Evolutionary conservation across 2,329 filamentous ascomycete genomes (phyloP).

Genomic region (Fusarium sp.): DNA sequence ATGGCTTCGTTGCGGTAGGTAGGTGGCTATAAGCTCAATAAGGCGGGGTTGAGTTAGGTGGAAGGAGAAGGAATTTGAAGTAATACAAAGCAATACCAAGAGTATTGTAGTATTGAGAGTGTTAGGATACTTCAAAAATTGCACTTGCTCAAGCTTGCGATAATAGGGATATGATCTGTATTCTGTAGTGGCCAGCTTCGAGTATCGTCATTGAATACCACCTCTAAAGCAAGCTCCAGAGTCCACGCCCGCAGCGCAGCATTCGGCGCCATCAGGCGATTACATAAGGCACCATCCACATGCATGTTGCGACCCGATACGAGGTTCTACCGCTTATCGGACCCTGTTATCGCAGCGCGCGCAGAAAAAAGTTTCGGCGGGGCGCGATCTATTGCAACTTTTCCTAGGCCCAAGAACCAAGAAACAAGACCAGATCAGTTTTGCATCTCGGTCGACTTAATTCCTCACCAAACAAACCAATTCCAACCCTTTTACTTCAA

Average conservation of each 20-base stretch:
- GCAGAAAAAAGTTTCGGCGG: slow-evolving; percentile 58
- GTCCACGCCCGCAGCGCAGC: slow-evolving; percentile 2
- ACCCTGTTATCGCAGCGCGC: slow-evolving; percentile 42
- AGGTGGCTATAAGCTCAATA: slow-evolving; percentile 21
- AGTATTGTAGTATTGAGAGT: neutral
- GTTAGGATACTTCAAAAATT: neutral
- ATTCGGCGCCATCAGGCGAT: slow-evolving; percentile 20
- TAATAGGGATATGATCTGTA: neutral
- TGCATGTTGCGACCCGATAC: slow-evolving; percentile 40
- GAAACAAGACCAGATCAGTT: slow-evolving; percentile 38
- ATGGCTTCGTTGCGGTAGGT: slow-evolving; percentile 25
- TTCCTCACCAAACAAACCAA: slow-evolving; percentile 17
- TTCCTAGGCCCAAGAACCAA: slow-evolving; percentile 40
- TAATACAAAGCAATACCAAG: neutral
- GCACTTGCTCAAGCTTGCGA: neutral
- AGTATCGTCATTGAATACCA: slow-evolving; percentile 42
- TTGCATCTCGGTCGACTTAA: slow-evolving; percentile 36
- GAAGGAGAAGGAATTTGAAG: neutral
- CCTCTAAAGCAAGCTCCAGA: slow-evolving; percentile 24
- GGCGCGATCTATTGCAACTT: slow-evolving; percentile 47
- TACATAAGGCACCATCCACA: slow-evolving; percentile 40
- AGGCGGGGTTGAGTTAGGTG: slow-evolving; percentile 42
- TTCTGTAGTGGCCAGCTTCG: slow-evolving; percentile 9
- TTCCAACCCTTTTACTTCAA: slow-evolving; percentile 49
- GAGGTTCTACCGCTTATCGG: slow-evolving; percentile 54